phyloP scores from a whole-genome alignment of 495 filamentous ascomycete species.

The Hypomontagnella monticulosa region DNA sequence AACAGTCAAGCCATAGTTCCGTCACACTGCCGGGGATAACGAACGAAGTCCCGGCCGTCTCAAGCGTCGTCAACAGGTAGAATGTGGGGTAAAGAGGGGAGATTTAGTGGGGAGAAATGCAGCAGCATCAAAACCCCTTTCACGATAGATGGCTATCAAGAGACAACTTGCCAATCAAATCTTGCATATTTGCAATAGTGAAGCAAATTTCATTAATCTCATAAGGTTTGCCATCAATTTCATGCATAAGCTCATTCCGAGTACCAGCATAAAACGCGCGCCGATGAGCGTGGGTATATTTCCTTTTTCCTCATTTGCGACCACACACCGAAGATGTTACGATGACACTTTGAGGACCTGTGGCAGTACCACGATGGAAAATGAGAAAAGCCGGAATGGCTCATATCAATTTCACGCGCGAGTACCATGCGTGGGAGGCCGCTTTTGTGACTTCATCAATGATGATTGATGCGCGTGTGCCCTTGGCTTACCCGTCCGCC shows the following conservation, averaged over 20 bases:
- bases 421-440: no score
- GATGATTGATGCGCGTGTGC: no score
- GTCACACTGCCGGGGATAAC: slow-evolving; percentile 5
- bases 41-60: background rate
- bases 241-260: no score
- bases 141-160: slow-evolving; percentile 10
- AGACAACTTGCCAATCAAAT: slow-evolving; percentile 17
- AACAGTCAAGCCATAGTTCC: background rate
- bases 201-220: background rate
- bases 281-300: background rate
- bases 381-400: no score
- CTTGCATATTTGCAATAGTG: slow-evolving; percentile 29
- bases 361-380: no score
- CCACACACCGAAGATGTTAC: background rate
- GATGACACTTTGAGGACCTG: no score
- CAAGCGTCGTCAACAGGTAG: slow-evolving; percentile 6
- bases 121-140: slow-evolving; percentile 4
- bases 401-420: no score
- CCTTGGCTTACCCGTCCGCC: no score
- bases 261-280: no score
- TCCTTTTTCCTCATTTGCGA: background rate
- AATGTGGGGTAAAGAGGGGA: slow-evolving; percentile 23
- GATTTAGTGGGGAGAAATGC: slow-evolving; percentile 10
- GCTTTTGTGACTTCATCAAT: no score
- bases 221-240: no score